Evolutionary conservation across 805 yeast genomes (phyloP).

Genomic region (Metschnikowia lochheadii): DNA sequence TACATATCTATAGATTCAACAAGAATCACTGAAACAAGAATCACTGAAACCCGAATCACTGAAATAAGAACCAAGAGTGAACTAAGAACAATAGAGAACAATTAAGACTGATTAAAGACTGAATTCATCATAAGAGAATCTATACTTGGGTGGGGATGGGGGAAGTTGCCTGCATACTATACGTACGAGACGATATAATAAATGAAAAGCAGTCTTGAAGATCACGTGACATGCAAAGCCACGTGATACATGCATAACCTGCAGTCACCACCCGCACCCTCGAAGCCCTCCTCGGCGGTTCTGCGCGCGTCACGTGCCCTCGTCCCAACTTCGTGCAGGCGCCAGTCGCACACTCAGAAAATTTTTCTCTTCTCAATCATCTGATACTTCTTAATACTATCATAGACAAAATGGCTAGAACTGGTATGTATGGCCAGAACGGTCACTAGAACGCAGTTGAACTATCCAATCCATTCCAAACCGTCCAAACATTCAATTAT

Average conservation of each 20-base stretch:
- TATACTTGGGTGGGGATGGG: too few species aligned
- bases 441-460: too few species aligned
- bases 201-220: slow-evolving; percentile 3
- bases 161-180: too few species aligned
- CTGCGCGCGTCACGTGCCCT: not conserved
- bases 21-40: too few species aligned
- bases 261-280: not conserved
- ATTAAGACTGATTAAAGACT: too few species aligned
- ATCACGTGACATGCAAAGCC: not conserved
- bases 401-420: slow-evolving; percentile 52
- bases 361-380: slow-evolving; percentile 2
- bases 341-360: slow-evolving; percentile 2
- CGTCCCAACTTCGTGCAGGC: not conserved
- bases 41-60: too few species aligned
- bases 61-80: too few species aligned
- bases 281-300: not conserved
- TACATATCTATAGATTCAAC: not conserved
- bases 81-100: too few species aligned
- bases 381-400: slow-evolving; percentile 5
- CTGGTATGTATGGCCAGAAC: slow-evolving; percentile 47
- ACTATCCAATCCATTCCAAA: too few species aligned
- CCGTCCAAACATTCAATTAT: too few species aligned
- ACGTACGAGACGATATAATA: too few species aligned
- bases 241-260: not conserved
- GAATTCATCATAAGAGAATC: too few species aligned